Evolutionary conservation across 805 yeast species (phyloP), one percentile per base, ranked within the genome.

Genomic region (Komagataella kurtzmanii): DNA sequence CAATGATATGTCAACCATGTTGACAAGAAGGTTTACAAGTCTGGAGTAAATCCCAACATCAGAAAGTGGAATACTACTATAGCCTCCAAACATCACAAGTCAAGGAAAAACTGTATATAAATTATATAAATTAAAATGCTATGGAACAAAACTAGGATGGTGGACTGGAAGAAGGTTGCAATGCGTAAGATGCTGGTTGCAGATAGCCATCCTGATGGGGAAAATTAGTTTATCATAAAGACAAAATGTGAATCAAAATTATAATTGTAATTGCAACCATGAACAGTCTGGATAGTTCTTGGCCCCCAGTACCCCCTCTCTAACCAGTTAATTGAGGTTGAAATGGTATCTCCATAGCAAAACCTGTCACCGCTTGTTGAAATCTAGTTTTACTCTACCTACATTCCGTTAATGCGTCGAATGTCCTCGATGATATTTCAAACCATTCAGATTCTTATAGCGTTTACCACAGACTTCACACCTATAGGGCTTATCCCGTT

Each of bases 391-490:
- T 8, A 30, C 14, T 30, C 40, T 30, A 30, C 40, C 14, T 30
- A 14, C 40, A 30, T 12, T 7, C 4, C 43, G 24, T 63, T 66
- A 90, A 72, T 91, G 98, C 46, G 98, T 91, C n/a, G 97, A 83
- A 69, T 93, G 99, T 19, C 97, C 98, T 60, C 97, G 80, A 68
- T 93, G 99, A 67, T 93, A 93, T 69, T 93, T 93, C 67, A 93
- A 75, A 24, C 99, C 99, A 66, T 93, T 93, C 61, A 93, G 73
- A 63, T 93, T 93, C 75, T 93, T 93, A 72, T 93, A 93, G 53
- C 99, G 74, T 69, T 91, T 93, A 54, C 98, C 98, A 70, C 99
- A 93, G 46, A 91, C 96, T 70, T 93, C 98, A 69, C 99, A 93
- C 63, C 97, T 78, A 67, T 91, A 93, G 44, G 99, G 99, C 71